Percentiles rank a stretch among this genome's conserved stretches.
These are phyloP conservation scores for Mycena belliarum DNA, from an alignment of 768 basidiomycete genomes.

Conservation along the genomic window DNA sequence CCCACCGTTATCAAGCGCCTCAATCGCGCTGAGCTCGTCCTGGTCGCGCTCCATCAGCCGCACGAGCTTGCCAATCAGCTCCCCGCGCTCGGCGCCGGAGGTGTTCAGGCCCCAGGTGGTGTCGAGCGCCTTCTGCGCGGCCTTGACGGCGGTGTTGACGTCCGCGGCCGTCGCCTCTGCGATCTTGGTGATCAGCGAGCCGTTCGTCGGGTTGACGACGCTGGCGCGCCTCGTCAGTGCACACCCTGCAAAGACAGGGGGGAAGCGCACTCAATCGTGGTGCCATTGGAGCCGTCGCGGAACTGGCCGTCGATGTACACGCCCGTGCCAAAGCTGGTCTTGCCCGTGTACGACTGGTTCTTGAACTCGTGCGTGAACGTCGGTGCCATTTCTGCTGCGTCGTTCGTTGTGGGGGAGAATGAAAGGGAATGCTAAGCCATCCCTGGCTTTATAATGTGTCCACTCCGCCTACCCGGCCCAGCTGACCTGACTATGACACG, in stretches of 20 bases:
- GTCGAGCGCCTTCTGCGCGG: conserved; percentile 44
- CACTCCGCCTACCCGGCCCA: no score
- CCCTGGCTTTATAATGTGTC: no score
- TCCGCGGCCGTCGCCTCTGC: conserved; percentile 65
- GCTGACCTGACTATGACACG: no score
- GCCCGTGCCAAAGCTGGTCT: conserved; percentile 46
- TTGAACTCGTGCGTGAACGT: conserved; percentile 45
- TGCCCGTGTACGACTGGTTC: conserved; percentile 43
- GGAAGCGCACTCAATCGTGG: conserved; percentile 34
- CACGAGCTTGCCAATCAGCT: conserved; percentile 49
- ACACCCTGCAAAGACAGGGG: background rate
- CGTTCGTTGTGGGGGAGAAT: no score
- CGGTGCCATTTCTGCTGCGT: background rate
- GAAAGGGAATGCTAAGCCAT: no score
- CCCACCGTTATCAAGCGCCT: conserved; percentile 49
- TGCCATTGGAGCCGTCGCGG: conserved; percentile 26
- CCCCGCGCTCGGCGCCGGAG: conserved; percentile 40
- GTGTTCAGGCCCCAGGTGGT: conserved; percentile 51
- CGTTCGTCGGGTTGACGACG: conserved; percentile 44
- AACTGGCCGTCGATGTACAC: conserved; percentile 64
- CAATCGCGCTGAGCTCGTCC: conserved; percentile 50
- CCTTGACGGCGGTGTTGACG: conserved; percentile 74
- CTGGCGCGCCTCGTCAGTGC: background rate
- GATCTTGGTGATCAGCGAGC: conserved; percentile 59
- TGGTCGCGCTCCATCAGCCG: conserved; percentile 50